These are phyloP conservation scores for Stephania japonica DNA, from an alignment of 164 flowering plant genomes.

Conservation along the genomic window DNA sequence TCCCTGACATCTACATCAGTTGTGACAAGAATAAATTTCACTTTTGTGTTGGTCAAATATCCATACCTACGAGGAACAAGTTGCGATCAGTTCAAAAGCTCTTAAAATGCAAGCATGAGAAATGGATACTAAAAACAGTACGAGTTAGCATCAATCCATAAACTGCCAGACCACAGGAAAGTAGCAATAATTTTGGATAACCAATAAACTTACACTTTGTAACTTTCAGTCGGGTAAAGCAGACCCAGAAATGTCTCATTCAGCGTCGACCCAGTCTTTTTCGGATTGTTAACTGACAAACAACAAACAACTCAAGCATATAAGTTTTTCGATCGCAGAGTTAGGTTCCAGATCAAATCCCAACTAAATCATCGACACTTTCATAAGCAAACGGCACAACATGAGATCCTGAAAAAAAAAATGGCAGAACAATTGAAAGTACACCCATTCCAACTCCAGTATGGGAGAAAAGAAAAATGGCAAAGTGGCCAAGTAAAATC, in stretches of 20 bases:
- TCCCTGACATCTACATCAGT: conserved; percentile 90
- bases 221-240: conserved; percentile 92
- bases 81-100: conserved; percentile 4
- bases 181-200: neutral
- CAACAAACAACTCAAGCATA: neutral
- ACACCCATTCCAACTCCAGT: neutral
- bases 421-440: neutral
- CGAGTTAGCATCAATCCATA: neutral
- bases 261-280: conserved; percentile 69
- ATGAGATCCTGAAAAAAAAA: neutral
- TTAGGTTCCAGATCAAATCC: neutral
- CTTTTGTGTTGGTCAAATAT: conserved; percentile 93
- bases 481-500: too few species aligned
- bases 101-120: conserved; percentile 1
- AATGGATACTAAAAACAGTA: neutral
- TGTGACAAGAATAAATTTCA: conserved; percentile 89
- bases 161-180: neutral
- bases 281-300: conserved; percentile 80
- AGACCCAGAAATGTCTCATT: conserved; percentile 95
- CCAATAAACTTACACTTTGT: conserved; percentile 75
- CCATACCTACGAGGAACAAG: conserved; percentile 61
- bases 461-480: neutral
- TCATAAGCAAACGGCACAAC: neutral
- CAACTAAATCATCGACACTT: neutral
- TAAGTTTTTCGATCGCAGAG: neutral